phyloP scores from a whole-genome alignment of 1,139 yeast genomes.

The Geotrichum restrictum region DNA sequence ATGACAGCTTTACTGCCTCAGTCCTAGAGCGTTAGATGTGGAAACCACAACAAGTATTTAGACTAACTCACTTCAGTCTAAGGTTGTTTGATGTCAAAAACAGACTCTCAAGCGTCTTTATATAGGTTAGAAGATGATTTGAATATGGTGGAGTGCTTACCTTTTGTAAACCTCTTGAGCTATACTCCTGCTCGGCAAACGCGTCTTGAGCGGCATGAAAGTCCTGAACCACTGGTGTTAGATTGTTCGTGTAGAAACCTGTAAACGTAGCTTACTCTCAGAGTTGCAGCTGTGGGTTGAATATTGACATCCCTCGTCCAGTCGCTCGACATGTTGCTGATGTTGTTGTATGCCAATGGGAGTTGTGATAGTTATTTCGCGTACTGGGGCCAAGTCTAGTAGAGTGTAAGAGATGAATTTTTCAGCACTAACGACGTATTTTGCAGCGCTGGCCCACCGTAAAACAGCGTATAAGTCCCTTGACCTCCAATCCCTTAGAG shows the following conservation, averaged over 20 bases:
- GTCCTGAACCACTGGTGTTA: conserved; percentile 22
- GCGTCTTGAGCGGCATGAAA: conserved; percentile 28
- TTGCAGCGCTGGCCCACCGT: no score
- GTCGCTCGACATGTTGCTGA: conserved; percentile 4
- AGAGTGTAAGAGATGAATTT: no score
- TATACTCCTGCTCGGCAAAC: conserved; percentile 31
- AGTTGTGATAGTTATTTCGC: no score
- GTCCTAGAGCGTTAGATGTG: conserved; percentile 20
- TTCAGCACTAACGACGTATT: no score
- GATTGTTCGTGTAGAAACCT: neutral
- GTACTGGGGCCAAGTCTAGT: no score
- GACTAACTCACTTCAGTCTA: conserved; percentile 25
- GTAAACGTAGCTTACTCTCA: conserved; percentile 11
- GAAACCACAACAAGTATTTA: no score
- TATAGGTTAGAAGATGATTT: neutral
- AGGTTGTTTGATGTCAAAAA: conserved; percentile 25
- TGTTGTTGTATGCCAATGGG: no score
- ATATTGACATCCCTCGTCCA: conserved; percentile 18
- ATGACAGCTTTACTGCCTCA: conserved; percentile 23
- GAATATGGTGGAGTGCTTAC: conserved; percentile 18
- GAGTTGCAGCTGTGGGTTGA: conserved; percentile 11
- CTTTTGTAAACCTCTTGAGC: conserved; percentile 24
- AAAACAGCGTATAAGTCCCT: no score
- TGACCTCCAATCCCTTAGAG: no score
- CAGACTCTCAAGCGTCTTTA: conserved; percentile 27